Evolutionary conservation across 2,329 filamentous ascomycete species (phyloP), one percentile per base, ranked within the genome.

Genomic region (Orbilia blumenaviensis): DNA sequence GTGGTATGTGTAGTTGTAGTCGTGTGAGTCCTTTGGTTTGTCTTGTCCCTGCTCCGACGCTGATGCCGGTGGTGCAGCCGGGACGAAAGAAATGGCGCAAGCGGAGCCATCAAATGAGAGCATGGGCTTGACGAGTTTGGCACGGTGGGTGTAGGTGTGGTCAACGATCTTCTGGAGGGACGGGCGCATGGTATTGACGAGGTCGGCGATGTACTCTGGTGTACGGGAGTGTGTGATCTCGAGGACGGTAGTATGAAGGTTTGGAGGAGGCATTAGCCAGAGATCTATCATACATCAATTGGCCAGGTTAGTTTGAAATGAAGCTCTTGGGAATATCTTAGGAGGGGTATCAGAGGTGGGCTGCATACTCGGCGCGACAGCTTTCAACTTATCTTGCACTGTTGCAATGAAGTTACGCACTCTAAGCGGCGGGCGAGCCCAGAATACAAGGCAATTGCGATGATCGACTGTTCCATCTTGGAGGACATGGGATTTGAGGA

Each of bases 21-120:
- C 63, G 44, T 69, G 60, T 3, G 34, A 32, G 14, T 73, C 69
- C 14, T 50, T 29, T 34, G 25, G 42, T 2, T 38, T 38, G 18
- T 7, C 16, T 5, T 38, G 16, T 32, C 52, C 14, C 3, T 23
- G n/a, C n/a, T n/a, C n/a, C n/a, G n/a, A n/a, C n/a, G n/a, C n/a
- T n/a, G n/a, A n/a, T 5, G 32, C 34, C 3, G 21, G 25, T 44
- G 50, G 27, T 2, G 89, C 87, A 0, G 92, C 92, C 0, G 94
- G 94, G 1, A 97, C 84, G 83, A 96, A 97, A 25, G 92, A 95
- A 34, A 98, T 84, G 0, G 94, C 94, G 66, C 97, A 86, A 14
- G 93, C 94, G 3, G 93, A 90, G 0, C 92, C 87, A 81, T 98
- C 94, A 81, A 91, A 96, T 23, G 92, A 93, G 50, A 98, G 82